phyloP scores from a whole-genome alignment of 495 filamentous ascomycete species.

The Podospora bellae-mahoneyi region DNA sequence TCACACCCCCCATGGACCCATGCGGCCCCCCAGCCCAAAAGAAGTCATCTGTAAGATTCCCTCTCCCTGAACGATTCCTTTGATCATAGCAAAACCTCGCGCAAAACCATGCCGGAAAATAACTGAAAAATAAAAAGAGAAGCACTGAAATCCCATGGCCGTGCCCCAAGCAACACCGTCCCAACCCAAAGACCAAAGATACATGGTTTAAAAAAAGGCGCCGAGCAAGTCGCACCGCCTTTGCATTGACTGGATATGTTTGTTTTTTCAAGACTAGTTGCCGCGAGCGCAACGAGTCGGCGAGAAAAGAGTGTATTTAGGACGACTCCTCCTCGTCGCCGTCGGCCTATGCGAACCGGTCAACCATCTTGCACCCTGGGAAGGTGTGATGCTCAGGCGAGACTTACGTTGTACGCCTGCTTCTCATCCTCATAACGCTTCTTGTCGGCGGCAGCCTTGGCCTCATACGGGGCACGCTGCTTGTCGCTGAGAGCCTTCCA shows the following conservation, averaged over 20 bases:
- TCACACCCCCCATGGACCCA: not conserved
- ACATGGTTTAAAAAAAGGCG: constrained; percentile 37
- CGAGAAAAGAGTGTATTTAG: constrained; percentile 31
- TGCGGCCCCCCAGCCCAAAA: not conserved
- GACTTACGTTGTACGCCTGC: constrained; percentile 78
- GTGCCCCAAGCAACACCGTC: constrained; percentile 43
- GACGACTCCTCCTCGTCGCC: constrained; percentile 45
- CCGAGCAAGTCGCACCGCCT: constrained; percentile 21
- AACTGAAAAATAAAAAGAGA: constrained; percentile 27
- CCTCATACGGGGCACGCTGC: constrained; percentile 88
- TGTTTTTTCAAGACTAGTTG: constrained; percentile 28
- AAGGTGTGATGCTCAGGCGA: constrained; percentile 3
- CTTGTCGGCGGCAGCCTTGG: constrained; percentile 94
- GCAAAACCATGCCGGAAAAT: constrained; percentile 30
- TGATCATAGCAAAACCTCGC: constrained; percentile 34
- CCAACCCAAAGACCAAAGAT: constrained; percentile 46
- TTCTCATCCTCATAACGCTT: constrained; percentile 99
- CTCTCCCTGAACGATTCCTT: not conserved
- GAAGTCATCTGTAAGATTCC: not conserved
- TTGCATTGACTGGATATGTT: constrained; percentile 24
- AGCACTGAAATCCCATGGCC: constrained; percentile 35
- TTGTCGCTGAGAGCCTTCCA: constrained; percentile 94
- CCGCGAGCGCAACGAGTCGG: constrained; percentile 32
- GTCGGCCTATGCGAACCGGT: constrained; percentile 44
- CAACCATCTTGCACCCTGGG: constrained; percentile 12